Evolutionary conservation across 371 early-diverging fungal genomes (phyloP).

Genomic region (Mucor piriformis): DNA sequence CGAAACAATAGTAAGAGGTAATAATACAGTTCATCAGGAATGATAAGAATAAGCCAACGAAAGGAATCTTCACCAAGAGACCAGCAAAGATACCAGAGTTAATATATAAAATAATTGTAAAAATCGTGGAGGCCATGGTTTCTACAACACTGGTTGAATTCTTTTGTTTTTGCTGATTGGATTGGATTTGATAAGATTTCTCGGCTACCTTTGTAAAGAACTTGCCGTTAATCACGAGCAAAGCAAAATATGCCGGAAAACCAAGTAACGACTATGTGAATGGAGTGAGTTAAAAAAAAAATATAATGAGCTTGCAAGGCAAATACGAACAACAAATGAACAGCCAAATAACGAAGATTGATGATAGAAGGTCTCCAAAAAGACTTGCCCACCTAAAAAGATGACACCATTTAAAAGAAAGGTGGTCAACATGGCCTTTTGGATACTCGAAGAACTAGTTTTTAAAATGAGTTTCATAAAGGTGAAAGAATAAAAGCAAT

Average conservation of each 20-base stretch:
- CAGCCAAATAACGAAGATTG: constrained; percentile 32
- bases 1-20: constrained; percentile 49
- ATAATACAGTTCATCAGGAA: constrained; percentile 49
- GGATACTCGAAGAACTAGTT: constrained; percentile 38
- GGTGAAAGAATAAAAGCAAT: not conserved
- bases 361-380: constrained; percentile 38
- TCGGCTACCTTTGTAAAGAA: constrained; percentile 48
- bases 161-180: constrained; percentile 8
- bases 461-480: not conserved
- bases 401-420: constrained; percentile 42
- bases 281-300: not conserved
- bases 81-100: constrained; percentile 40
- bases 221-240: constrained; percentile 39
- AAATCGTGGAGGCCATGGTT: constrained; percentile 39
- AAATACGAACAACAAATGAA: constrained; percentile 37
- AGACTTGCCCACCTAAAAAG: constrained; percentile 36
- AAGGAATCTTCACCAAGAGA: constrained; percentile 38
- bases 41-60: constrained; percentile 39
- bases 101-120: constrained; percentile 43
- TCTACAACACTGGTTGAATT: constrained; percentile 8
- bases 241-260: constrained; percentile 39
- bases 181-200: constrained; percentile 33
- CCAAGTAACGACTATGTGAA: constrained; percentile 34
- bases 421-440: constrained; percentile 35
- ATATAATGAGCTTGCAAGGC: not conserved